Base-by-base conservation (phyloP, 768 basidiomycete species). In the Clathrus columnatus region DNA sequence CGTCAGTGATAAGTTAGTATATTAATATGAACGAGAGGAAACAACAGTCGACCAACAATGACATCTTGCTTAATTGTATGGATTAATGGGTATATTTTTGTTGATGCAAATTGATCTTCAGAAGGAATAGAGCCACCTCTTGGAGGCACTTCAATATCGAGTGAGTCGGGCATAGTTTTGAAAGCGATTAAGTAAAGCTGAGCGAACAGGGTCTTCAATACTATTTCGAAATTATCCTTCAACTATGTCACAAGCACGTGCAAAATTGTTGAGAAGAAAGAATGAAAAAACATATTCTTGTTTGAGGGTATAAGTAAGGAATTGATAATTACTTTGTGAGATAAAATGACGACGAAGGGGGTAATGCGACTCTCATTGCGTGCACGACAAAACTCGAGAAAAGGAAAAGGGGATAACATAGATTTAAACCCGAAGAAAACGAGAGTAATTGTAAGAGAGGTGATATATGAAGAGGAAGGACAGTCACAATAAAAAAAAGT, bases 41-140 rank as follows among this genome's bases (percentile, higher is more conserved):
- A n/a, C 26, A 30, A 24, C 48, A 42, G 44, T 48, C 27, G 6
- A 72, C 84, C 67, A 65, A 88, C 88, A 14, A 73, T 75, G 20
- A 85, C 76, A 67, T 91, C 87, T 54, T 72, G 79, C 65, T 83
- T 85, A 44, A 91, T 63, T 57, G 80, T 76, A 20, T 82, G 82
- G 59, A 91, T 87, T 23, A 90, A 74, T n/a, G 88, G 88, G 66
- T 86, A 91, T 30, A 91, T 88, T 61, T 79, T 20, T 20, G 57
- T 58, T 5, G 27, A 21, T 36, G 50, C 18, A 11, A 57, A 52
- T 4, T 41, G 51, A 24, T 32, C 24, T 26, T 51, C 43, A 7
- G 57, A 52, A 16, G 43, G 57, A 29, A 43, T 32, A 29, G 29
- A 4, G 4, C 36, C 36, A 36, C n/a, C 7, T 36, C n/a, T 3